phyloP scores from a whole-genome alignment of 176 grass and related monocot species.

The Ampelocalamus luodianensis region DNA sequence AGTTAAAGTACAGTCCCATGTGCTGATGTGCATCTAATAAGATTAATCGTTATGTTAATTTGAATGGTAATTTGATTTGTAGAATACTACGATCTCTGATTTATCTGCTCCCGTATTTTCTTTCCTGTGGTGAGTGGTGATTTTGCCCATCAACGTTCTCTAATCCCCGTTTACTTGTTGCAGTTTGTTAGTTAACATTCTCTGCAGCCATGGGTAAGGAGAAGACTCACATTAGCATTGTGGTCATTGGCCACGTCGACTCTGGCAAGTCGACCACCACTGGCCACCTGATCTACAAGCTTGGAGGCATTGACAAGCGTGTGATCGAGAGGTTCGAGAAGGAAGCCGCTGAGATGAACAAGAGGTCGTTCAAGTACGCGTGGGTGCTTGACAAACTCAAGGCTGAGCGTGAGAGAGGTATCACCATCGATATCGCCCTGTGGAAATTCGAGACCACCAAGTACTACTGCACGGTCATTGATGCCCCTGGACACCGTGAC shows the following conservation, averaged over 20 bases:
- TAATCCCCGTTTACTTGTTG: neutral
- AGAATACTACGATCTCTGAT: too few species aligned
- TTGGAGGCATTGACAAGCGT: constrained; percentile 35
- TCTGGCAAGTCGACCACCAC: constrained; percentile 91
- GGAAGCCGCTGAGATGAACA: constrained; percentile 89
- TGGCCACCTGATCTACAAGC: constrained; percentile 86
- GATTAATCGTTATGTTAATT: too few species aligned
- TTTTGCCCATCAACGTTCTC: too few species aligned
- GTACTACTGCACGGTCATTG: constrained; percentile 76
- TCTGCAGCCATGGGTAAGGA: constrained; percentile 44
- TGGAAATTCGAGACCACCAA: constrained; percentile 85
- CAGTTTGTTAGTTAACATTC: neutral
- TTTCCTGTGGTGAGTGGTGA: too few species aligned
- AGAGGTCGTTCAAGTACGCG: too few species aligned
- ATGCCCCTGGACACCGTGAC: constrained; percentile 77
- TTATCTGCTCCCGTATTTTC: neutral
- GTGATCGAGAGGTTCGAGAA: constrained; percentile 64
- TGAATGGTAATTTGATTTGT: too few species aligned
- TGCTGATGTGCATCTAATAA: too few species aligned
- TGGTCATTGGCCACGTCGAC: constrained; percentile 84
- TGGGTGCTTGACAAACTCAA: too few species aligned
- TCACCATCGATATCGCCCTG: constrained; percentile 83
- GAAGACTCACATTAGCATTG: constrained; percentile 54
- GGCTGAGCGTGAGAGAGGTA: neutral
- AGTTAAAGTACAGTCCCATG: too few species aligned